Evolutionary conservation across 257 asterid genomes (phyloP), one percentile per base, ranked within the genome.

Genomic region (Leptodermis oblonga): DNA sequence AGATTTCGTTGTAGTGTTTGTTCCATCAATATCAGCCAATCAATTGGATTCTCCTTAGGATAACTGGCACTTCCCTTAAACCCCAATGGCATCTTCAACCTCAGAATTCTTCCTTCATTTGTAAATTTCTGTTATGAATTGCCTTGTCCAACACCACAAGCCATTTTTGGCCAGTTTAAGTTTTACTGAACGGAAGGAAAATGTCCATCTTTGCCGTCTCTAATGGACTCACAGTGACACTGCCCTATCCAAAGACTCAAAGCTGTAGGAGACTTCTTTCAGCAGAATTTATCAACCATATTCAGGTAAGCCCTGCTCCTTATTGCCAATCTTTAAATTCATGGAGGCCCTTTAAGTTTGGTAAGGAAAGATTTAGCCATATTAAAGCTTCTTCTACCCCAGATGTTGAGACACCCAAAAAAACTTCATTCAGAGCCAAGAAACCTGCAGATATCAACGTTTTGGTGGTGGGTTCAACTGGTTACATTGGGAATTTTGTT

Each of bases 401-500:
- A 62, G 31, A 73, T 65, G 74, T 71, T 60, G 93, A 85, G 75
- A 28, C 82, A 30, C 74, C 89, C 49, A 71, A 71, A n/a, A n/a
- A n/a, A 69, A 26, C 39, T 37, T 87, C 96, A 17, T 87, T 88
- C 80, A 90, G 99, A 68, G 79, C 56, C 81, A 89, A 84, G 74
- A 81, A 62, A 62, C 91, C 96, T 9, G 82, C 81, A 62, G 96
- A 89, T 37, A 73, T 90, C 17, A 93, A 87, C 46, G 86, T 93
- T 68, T 69, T 90, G 69, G 95, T 89, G 28, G 96, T 87, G 77
- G 97, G 99, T 34, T 87, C 99, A 36, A 93, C 99, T 23, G 96
- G 97, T 54, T 93, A 93, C 62, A 90, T 93, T 70, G 99, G 99
- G 25, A 93, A 86, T 62, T 90, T 87, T 83, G 96, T 89, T 28